Evolutionary conservation across 2,329 filamentous ascomycete species (phyloP).

Genomic region (Pezicula rhizophila): DNA sequence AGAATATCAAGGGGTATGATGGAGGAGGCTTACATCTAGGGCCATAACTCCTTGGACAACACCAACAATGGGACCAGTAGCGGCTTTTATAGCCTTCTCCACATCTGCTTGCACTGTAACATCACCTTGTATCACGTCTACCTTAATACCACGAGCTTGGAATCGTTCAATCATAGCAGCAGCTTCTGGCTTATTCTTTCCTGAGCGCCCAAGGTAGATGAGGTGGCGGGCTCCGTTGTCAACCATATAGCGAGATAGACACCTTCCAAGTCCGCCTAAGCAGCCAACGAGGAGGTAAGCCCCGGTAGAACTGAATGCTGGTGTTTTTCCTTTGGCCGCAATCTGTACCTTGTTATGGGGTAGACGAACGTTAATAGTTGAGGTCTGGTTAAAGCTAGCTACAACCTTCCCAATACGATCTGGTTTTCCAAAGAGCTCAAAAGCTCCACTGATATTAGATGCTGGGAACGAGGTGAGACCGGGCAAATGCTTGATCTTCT

Average conservation of each 20-base stretch:
- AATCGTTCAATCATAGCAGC: neutral
- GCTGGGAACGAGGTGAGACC: neutral
- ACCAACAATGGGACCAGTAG: constrained; percentile 27
- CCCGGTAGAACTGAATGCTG: neutral
- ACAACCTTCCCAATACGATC: neutral
- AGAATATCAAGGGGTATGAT: no score
- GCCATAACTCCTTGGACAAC: constrained; percentile 42
- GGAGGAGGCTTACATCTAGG: constrained; percentile 14
- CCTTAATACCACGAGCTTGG: constrained; percentile 28
- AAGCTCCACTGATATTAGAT: neutral
- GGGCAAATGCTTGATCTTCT: neutral
- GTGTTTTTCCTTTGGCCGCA: neutral
- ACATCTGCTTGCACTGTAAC: constrained; percentile 31
- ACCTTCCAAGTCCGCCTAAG: constrained; percentile 14
- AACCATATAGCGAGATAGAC: constrained; percentile 6
- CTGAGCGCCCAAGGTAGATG: constrained; percentile 6
- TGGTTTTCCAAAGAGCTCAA: neutral
- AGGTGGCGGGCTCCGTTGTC: constrained; percentile 14
- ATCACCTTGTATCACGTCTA: constrained; percentile 40
- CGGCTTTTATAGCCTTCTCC: neutral
- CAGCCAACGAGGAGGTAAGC: constrained; percentile 9
- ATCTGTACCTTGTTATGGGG: neutral
- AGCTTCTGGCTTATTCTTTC: neutral
- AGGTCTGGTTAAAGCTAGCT: neutral
- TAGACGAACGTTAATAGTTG: neutral